Evolutionary conservation across 352 stramenopile genomes (phyloP), one percentile per base, ranked within the genome.

Genomic region (Pythium volutum): DNA sequence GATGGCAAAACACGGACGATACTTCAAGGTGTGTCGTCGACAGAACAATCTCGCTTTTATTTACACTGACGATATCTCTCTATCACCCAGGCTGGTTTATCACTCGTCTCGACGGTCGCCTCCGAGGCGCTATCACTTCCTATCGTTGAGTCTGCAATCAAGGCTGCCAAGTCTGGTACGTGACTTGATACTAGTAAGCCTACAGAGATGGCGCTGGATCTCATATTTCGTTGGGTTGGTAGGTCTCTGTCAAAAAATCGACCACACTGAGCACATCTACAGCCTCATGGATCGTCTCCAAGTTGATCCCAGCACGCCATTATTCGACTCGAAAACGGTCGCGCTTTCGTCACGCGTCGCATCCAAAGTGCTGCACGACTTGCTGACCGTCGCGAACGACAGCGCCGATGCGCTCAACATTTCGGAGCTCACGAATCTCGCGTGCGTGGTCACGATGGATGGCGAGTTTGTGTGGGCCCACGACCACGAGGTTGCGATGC

Each of bases 221-320:
- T n/a, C n/a, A n/a, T n/a, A n/a, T n/a, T n/a, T n/a, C n/a, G n/a
- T n/a, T n/a, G n/a, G n/a, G n/a, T n/a, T n/a, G n/a, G 18, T 49
- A 49, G 42, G 42, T 49, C 18, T 49, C 20, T 3, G 20, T 14
- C 3, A 25, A 15, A 51, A 20, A 23, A 31, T 43, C 22, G 20
- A 62, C 9, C 25, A 48, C 11, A 52, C 42, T 1, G 11, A 51
- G 25, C 38, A 11, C 1, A 20, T 67, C 25, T 52, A 67, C 52
- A 67, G 47, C 27, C 36, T 67, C 18, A 62, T 62, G 20, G 60
- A 62, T 16, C 42, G 43, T 15, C 59, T 66, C n/a, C n/a, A 52
- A n/a, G 23, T 61, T 2, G 20, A 23, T 8, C 2, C 1, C 22
- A n/a, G 16, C 42, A 27, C 6, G 3, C 1, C 31, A 1, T 15